These are phyloP conservation scores for Aspergillus hancockii DNA, from an alignment of 495 filamentous ascomycete genomes.

Conservation along the genomic window DNA sequence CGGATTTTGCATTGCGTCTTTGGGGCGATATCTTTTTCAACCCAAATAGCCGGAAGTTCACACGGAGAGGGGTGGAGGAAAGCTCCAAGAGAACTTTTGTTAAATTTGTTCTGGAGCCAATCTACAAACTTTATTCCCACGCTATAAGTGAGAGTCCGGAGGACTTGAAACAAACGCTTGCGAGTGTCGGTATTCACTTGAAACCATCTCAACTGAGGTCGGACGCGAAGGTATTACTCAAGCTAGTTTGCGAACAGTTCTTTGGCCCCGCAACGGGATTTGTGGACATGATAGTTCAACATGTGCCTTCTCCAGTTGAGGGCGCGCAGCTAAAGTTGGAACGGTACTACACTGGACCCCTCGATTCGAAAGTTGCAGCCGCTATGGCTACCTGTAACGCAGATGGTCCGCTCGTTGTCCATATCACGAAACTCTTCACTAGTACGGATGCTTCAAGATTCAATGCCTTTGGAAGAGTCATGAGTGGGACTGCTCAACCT, in stretches of 20 bases:
- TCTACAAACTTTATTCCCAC: slow-evolving; percentile 97
- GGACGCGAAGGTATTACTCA: slow-evolving; percentile 86
- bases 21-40: slow-evolving; percentile 99
- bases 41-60: slow-evolving; percentile 84
- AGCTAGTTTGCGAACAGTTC: slow-evolving; percentile 90
- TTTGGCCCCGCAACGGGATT: slow-evolving; percentile 89
- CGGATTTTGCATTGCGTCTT: slow-evolving; percentile 76
- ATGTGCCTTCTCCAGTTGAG: slow-evolving; percentile 84
- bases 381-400: slow-evolving; percentile 82
- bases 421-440: slow-evolving; percentile 91
- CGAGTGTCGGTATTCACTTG: slow-evolving; percentile 75
- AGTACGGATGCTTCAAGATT: slow-evolving; percentile 85
- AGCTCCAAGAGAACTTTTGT: slow-evolving; percentile 84
- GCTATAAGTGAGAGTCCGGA: slow-evolving; percentile 89
- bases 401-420: slow-evolving; percentile 85
- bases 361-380: slow-evolving; percentile 80
- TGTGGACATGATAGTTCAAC: slow-evolving; percentile 91
- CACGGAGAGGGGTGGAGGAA: slow-evolving; percentile 80
- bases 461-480: slow-evolving; percentile 84
- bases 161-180: slow-evolving; percentile 79
- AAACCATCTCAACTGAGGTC: slow-evolving; percentile 90
- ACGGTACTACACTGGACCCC: slow-evolving; percentile 90
- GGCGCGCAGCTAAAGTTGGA: slow-evolving; percentile 75
- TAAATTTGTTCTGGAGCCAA: slow-evolving; percentile 91
- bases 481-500: slow-evolving; percentile 88